These are phyloP conservation scores for Wickerhamomyces bisporus DNA, from an alignment of 805 yeast species.

Conservation along the genomic window DNA sequence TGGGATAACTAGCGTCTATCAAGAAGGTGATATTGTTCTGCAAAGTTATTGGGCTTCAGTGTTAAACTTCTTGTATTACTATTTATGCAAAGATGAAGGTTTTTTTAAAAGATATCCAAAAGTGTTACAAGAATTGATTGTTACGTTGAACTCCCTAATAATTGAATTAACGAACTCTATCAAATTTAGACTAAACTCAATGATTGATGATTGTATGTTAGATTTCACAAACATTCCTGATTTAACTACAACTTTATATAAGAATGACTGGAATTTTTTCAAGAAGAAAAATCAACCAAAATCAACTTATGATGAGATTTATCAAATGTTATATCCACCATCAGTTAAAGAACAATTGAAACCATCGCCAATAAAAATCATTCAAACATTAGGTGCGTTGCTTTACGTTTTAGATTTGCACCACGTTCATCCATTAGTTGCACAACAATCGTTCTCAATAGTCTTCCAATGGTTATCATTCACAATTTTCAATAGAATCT, in stretches of 20 bases:
- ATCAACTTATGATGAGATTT: slow-evolving; percentile 66
- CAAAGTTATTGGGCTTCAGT: slow-evolving; percentile 88
- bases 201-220: slow-evolving; percentile 63
- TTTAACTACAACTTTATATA: slow-evolving; percentile 67
- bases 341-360: slow-evolving; percentile 70
- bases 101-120: slow-evolving; percentile 51
- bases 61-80: slow-evolving; percentile 70
- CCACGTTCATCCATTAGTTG: slow-evolving; percentile 71
- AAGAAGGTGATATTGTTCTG: slow-evolving; percentile 57
- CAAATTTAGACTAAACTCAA: slow-evolving; percentile 49
- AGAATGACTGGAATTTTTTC: slow-evolving; percentile 64
- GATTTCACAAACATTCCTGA: slow-evolving; percentile 83
- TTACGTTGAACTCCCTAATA: slow-evolving; percentile 52
- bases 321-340: slow-evolving; percentile 80
- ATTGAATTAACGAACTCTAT: slow-evolving; percentile 65
- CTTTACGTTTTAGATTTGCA: slow-evolving; percentile 80
- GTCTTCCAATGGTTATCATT: slow-evolving; percentile 76
- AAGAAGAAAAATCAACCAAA: slow-evolving; percentile 33
- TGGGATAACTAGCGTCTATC: slow-evolving; percentile 43
- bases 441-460: slow-evolving; percentile 71
- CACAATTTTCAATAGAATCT: slow-evolving; percentile 65
- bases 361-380: slow-evolving; percentile 83
- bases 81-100: slow-evolving; percentile 60
- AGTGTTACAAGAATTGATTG: slow-evolving; percentile 53
- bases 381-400: slow-evolving; percentile 85